These are phyloP conservation scores for Theobroma grandiflorum DNA, from an alignment of 441 rosid genomes.

Conservation along the genomic window DNA sequence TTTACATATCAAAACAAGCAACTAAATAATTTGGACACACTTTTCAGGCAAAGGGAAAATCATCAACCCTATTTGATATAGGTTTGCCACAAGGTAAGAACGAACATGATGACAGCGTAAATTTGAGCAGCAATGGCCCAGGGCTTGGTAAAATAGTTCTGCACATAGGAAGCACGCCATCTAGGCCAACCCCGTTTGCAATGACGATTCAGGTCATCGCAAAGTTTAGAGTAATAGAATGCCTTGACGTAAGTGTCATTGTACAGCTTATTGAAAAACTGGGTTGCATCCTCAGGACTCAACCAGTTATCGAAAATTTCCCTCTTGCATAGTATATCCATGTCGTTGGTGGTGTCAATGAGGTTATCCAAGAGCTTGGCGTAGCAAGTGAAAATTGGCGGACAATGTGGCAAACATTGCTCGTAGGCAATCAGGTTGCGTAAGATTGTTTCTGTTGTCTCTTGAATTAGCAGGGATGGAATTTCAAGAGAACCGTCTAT, in stretches of 20 bases:
- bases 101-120: neutral
- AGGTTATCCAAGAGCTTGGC: slow-evolving; percentile 39
- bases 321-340: slow-evolving; percentile 25
- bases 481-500: neutral
- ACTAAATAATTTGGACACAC: no score
- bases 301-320: slow-evolving; percentile 30
- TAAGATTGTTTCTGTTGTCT: neutral
- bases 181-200: slow-evolving; percentile 24
- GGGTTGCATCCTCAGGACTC: slow-evolving; percentile 34
- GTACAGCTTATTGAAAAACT: slow-evolving; percentile 39
- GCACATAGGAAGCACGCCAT: slow-evolving; percentile 25
- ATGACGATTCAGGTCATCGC: slow-evolving; percentile 22
- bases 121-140: neutral
- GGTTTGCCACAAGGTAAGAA: neutral
- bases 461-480: neutral
- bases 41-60: no score
- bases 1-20: no score
- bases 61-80: neutral
- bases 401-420: slow-evolving; percentile 25
- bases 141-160: neutral
- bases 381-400: slow-evolving; percentile 26
- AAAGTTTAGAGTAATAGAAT: slow-evolving; percentile 15
- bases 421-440: slow-evolving; percentile 29
- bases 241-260: slow-evolving; percentile 25
- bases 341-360: slow-evolving; percentile 27